phyloP scores from a whole-genome alignment of 2,329 filamentous ascomycete genomes.

The Gliomastix tumulicola region DNA sequence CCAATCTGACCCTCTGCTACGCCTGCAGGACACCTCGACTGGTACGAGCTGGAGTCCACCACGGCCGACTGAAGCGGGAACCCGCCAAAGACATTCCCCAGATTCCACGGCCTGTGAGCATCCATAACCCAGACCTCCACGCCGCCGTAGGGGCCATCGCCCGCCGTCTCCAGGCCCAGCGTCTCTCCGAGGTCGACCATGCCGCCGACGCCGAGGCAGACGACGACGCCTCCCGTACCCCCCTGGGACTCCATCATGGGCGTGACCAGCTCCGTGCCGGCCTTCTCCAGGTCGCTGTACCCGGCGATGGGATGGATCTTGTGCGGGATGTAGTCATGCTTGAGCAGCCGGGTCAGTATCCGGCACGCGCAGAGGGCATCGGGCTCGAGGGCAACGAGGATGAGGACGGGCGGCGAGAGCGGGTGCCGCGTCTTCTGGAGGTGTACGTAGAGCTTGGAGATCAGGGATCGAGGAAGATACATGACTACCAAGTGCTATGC shows the following conservation, averaged over 20 bases:
- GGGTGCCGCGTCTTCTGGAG: conserved; percentile 81
- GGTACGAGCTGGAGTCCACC: conserved; percentile 36
- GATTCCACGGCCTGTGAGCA: conserved; percentile 86
- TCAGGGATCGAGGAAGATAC: conserved; percentile 88
- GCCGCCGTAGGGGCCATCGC: conserved; percentile 66
- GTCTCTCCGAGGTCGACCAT: conserved; percentile 80
- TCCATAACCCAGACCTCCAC: conserved; percentile 96
- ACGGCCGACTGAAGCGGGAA: conserved; percentile 47
- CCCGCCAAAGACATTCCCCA: conserved; percentile 87
- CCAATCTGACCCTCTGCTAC: conserved; percentile 68
- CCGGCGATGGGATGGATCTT: conserved; percentile 94
- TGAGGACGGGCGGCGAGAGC: conserved; percentile 82
- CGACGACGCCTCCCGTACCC: conserved; percentile 79
- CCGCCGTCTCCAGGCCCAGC: conserved; percentile 61
- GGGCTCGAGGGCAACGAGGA: conserved; percentile 89
- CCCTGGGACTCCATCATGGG: conserved; percentile 84
- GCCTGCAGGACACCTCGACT: conserved; percentile 51
- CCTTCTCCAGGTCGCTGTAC: conserved; percentile 80
- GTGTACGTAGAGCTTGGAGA: conserved; percentile 87
- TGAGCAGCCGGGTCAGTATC: conserved; percentile 87
- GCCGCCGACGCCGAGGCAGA: conserved; percentile 89
- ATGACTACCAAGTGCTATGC: conserved; percentile 42
- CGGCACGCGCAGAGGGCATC: conserved; percentile 94
- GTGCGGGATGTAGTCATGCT: conserved; percentile 95
- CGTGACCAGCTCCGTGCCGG: conserved; percentile 69